phyloP scores from a whole-genome alignment of 2,329 filamentous ascomycete genomes.

The Aureobasidium sp. region DNA sequence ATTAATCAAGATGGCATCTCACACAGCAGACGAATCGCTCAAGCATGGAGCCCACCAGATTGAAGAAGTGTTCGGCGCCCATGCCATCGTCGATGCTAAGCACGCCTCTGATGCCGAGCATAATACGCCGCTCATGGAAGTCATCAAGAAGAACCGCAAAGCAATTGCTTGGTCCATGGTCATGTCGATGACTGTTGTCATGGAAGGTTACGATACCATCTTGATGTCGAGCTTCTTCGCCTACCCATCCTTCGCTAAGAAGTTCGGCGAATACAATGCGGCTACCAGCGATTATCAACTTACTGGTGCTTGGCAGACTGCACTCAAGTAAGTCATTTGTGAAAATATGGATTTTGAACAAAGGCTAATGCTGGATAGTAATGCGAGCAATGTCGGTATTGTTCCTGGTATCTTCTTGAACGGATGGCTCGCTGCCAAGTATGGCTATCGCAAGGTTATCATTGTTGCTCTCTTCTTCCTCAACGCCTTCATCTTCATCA shows the following conservation, averaged over 20 bases:
- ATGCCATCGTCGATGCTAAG: constrained; percentile 9
- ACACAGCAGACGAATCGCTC: constrained; percentile 10
- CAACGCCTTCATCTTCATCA: constrained; percentile 29
- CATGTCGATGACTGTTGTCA: constrained; percentile 53
- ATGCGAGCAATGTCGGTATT: constrained; percentile 38
- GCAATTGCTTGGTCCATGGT: constrained; percentile 50
- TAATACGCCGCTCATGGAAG: neutral
- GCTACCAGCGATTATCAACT: neutral
- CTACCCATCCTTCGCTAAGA: constrained; percentile 1
- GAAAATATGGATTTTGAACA: too few species aligned
- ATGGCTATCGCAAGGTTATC: constrained; percentile 12
- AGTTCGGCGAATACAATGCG: constrained; percentile 3
- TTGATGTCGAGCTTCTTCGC: constrained; percentile 47
- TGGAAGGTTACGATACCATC: constrained; percentile 56
- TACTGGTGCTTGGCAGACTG: constrained; percentile 2
- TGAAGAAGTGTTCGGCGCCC: constrained; percentile 6
- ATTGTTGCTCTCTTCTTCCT: constrained; percentile 8
- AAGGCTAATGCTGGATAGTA: constrained; percentile 31
- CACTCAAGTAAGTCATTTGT: constrained; percentile 23
- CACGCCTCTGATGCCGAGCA: constrained; percentile 9
- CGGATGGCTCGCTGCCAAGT: constrained; percentile 27
- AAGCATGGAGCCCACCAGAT: constrained; percentile 10
- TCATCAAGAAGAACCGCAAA: constrained; percentile 27
- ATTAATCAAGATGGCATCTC: neutral
- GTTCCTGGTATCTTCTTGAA: constrained; percentile 45